Evolutionary conservation across 352 stramenopile genomes (phyloP).

Genomic region (Hyaloperonospora arabidopsidis): DNA sequence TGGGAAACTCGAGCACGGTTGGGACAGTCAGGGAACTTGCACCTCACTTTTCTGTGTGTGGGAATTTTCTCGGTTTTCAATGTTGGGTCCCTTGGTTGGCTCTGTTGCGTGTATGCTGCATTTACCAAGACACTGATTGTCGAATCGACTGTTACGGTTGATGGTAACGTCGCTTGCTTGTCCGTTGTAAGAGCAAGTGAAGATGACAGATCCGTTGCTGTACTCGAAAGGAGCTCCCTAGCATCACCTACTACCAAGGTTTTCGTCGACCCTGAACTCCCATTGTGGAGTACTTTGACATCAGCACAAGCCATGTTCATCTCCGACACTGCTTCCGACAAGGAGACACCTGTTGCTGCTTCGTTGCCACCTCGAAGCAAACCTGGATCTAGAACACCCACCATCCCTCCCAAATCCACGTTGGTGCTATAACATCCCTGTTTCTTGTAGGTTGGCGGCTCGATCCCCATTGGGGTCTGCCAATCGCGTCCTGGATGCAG

Average conservation of each 20-base stretch:
- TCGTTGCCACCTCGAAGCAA: constrained; percentile 1
- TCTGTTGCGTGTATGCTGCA: constrained; percentile 38
- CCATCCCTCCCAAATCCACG: constrained; percentile 33
- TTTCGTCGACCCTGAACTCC: too few species aligned
- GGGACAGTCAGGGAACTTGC: constrained; percentile 64
- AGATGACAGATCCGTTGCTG: too few species aligned
- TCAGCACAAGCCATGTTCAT: constrained; percentile 34
- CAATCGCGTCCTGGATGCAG: constrained; percentile 22
- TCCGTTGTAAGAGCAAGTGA: too few species aligned
- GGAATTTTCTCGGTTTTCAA: constrained; percentile 47
- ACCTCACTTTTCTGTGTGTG: constrained; percentile 58
- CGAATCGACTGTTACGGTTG: constrained; percentile 4
- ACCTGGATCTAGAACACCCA: constrained; percentile 31
- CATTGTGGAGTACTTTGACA: too few species aligned
- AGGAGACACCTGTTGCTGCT: constrained; percentile 9
- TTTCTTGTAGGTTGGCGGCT: constrained; percentile 13
- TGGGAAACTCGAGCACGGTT: constrained; percentile 74
- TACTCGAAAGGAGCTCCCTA: too few species aligned
- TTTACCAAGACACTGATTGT: constrained; percentile 13
- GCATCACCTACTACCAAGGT: too few species aligned
- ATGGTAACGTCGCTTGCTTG: too few species aligned
- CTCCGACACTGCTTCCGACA: constrained; percentile 19
- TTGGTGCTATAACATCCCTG: constrained; percentile 17
- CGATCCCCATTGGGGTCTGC: constrained; percentile 13
- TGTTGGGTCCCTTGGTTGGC: constrained; percentile 41